Evolutionary conservation across 2,329 filamentous ascomycete species (phyloP).

Genomic region (Gnomoniopsis sp.): DNA sequence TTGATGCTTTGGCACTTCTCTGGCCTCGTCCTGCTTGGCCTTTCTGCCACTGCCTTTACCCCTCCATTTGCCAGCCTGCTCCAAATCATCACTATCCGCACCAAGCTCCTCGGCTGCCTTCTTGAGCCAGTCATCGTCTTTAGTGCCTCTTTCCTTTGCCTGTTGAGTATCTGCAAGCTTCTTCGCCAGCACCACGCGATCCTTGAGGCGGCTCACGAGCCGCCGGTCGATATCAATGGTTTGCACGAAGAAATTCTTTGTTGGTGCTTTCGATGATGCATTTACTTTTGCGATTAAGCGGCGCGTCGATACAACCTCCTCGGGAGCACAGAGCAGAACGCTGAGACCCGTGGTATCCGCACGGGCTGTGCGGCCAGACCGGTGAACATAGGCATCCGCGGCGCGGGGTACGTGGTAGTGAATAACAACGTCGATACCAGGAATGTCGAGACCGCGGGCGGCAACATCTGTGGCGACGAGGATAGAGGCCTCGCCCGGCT

Average conservation of each 20-base stretch:
- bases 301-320: constrained; percentile 82
- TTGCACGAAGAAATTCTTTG: constrained; percentile 66
- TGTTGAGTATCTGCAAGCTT: constrained; percentile 77
- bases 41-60: constrained; percentile 71
- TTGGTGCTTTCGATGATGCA: constrained; percentile 43
- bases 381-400: constrained; percentile 92
- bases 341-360: constrained; percentile 74
- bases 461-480: constrained; percentile 92
- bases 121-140: constrained; percentile 80
- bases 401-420: constrained; percentile 94
- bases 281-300: constrained; percentile 88
- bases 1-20: constrained; percentile 68
- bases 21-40: constrained; percentile 69
- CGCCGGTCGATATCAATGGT: constrained; percentile 81
- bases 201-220: constrained; percentile 71
- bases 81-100: constrained; percentile 84
- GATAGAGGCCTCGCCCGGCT: constrained; percentile 55
- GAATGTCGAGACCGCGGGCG: constrained; percentile 89
- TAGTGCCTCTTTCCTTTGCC: constrained; percentile 82
- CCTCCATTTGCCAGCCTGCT: constrained; percentile 56
- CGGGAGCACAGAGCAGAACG: constrained; percentile 83
- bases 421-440: constrained; percentile 80
- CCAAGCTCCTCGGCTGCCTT: constrained; percentile 87
- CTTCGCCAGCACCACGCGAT: constrained; percentile 78
- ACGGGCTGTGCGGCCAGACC: constrained; percentile 90